These are phyloP conservation scores for Salisapilia sapeloensis DNA, from an alignment of 352 stramenopile genomes.

Conservation along the genomic window DNA sequence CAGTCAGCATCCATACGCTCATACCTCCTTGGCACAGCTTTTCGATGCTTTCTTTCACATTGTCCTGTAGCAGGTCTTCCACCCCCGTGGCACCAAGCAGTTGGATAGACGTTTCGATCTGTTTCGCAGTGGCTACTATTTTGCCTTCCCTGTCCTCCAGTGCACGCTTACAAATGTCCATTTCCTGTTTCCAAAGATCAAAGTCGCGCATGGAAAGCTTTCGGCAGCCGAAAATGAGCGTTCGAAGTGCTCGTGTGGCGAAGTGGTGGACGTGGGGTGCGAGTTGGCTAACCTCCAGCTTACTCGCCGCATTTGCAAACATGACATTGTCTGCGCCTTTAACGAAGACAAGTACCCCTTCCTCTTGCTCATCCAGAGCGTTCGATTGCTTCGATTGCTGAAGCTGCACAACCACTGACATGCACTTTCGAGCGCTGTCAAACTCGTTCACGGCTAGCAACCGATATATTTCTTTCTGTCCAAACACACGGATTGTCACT, in stretches of 20 bases:
- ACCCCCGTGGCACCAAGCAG: conserved; percentile 93
- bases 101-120: conserved; percentile 71
- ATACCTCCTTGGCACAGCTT: conserved; percentile 91
- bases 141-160: conserved; percentile 37
- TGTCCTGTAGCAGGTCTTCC: conserved; percentile 94
- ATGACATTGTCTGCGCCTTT: conserved; percentile 84
- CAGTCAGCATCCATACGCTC: conserved; percentile 98
- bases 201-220: conserved; percentile 45
- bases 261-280: conserved; percentile 78
- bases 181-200: conserved; percentile 51
- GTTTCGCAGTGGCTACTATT: conserved; percentile 47
- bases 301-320: conserved; percentile 57
- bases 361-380: conserved; percentile 7
- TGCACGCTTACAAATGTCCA: conserved; percentile 43
- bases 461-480: conserved; percentile 49
- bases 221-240: conserved; percentile 67
- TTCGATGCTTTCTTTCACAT: conserved; percentile 91
- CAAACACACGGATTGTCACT: conserved; percentile 67
- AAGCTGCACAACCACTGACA: conserved; percentile 67
- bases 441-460: conserved; percentile 75
- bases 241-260: conserved; percentile 73
- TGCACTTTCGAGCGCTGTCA: conserved; percentile 75
- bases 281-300: conserved; percentile 58
- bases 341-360: conserved; percentile 51
- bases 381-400: conserved; percentile 9